These are phyloP conservation scores for Albatrellus ellisii DNA, from an alignment of 768 basidiomycete species.

Conservation along the genomic window DNA sequence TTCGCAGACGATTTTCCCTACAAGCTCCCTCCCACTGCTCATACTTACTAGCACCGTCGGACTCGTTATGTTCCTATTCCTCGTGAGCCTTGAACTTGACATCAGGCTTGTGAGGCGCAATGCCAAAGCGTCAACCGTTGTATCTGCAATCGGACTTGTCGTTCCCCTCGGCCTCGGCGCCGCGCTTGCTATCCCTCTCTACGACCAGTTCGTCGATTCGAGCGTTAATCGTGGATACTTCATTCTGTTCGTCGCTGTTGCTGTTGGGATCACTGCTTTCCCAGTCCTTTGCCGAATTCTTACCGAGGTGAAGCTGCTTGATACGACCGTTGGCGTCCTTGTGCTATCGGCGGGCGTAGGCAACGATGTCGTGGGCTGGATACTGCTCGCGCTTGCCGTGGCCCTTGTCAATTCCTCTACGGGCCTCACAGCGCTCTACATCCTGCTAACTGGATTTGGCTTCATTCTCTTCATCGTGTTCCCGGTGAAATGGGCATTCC, in stretches of 20 bases:
- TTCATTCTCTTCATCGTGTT: conserved; percentile 56
- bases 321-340: conserved; percentile 76
- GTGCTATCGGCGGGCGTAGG: conserved; percentile 73
- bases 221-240: conserved; percentile 66
- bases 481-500: conserved; percentile 49
- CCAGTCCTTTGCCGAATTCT: conserved; percentile 79
- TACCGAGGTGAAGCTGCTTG: conserved; percentile 68
- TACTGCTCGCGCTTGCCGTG: conserved; percentile 71
- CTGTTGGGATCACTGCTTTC: conserved; percentile 72
- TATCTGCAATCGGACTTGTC: conserved; percentile 56
- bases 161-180: conserved; percentile 77
- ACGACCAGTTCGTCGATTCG: conserved; percentile 47
- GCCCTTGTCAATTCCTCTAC: conserved; percentile 69
- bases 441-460: conserved; percentile 55
- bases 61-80: conserved; percentile 66
- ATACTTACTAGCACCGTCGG: conserved; percentile 67
- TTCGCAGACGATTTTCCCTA: conserved; percentile 26
- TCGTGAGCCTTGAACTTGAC: conserved; percentile 81
- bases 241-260: conserved; percentile 75
- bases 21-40: conserved; percentile 38
- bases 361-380: conserved; percentile 59
- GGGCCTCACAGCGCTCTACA: conserved; percentile 68
- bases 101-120: conserved; percentile 54
- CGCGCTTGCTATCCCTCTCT: conserved; percentile 59
- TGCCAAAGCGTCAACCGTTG: conserved; percentile 36